Conservation (phyloP, 495 filamentous ascomycete species). For the Cladorrhinum samala region DNA sequence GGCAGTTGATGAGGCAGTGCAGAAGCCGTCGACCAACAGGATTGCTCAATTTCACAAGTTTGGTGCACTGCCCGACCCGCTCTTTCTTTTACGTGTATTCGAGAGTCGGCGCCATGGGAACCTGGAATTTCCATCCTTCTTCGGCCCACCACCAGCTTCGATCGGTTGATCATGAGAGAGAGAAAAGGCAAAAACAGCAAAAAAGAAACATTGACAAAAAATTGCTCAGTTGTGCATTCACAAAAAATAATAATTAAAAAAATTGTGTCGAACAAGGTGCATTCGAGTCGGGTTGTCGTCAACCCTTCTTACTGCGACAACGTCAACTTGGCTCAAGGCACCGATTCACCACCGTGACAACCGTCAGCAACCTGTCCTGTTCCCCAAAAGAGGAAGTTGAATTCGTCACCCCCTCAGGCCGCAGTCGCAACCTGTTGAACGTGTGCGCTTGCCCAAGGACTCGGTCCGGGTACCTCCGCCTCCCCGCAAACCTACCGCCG, state of each 20-base stretch:
- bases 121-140: background rate
- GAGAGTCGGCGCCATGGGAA: too few species aligned
- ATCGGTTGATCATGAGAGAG: background rate
- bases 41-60: slow-evolving; percentile 3
- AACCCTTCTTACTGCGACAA: background rate
- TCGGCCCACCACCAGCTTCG: slow-evolving; percentile 4
- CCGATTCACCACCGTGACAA: background rate
- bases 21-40: slow-evolving; percentile 6
- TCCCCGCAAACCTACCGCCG: too few species aligned
- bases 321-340: background rate
- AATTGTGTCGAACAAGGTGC: slow-evolving; percentile 3
- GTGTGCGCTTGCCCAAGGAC: too few species aligned
- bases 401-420: slow-evolving; percentile 31
- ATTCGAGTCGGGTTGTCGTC: slow-evolving; percentile 1
- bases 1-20: slow-evolving; percentile 9
- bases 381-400: slow-evolving; percentile 22
- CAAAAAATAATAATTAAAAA: background rate
- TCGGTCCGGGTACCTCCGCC: too few species aligned
- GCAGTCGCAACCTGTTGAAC: slow-evolving; percentile 16
- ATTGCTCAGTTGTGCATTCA: background rate
- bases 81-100: too few species aligned
- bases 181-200: background rate
- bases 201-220: too few species aligned
- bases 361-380: slow-evolving; percentile 8
- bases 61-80: slow-evolving; percentile 5